Base-by-base conservation (phyloP, 768 basidiomycete species). In the Dentipellis fragilis region DNA sequence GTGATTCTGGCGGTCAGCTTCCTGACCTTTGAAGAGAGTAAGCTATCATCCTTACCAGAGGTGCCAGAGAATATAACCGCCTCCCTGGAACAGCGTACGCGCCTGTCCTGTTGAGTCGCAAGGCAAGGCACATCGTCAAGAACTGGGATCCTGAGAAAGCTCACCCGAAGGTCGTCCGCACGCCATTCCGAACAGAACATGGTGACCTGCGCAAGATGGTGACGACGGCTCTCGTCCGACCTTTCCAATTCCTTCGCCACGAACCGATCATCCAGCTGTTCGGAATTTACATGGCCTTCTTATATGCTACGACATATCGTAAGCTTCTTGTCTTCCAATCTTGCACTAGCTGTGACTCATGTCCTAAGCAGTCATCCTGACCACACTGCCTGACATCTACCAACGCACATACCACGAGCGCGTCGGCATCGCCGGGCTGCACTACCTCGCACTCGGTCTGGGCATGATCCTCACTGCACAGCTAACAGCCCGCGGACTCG, bases 231-330 rank as follows among this genome's bases (percentile, higher is more conserved):
- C 67, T 91, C 19, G 67, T 73, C 12, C 77, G 88, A 19, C 90
- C 91, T 0, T 87, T 92, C 69, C 63, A 68, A 3, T 65, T 91
- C 12, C 84, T 88, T 53, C 62, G 54, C 0, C 62, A 63, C 4
- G 88, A 90, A 62, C 78, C 81, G 0, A 86, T 89, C 61, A 71
- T 87, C n/a, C 85, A 87, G 61, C 65, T 87, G 1, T 68, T 89
- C 10, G 81, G 83, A 0, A 3, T 81, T 0, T 89, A 87, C 58
- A 80, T 86, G 77, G 81, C 85, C 0, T 81, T 86, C 59, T 63
- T 85, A 12, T 91, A 84, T 55, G 88, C 51, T 14, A 51, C 34
- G 7, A 10, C 58, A 17, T 59, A 64, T 51, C 23, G 59, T 59
- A 40, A 14, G 62, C 23, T 10, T 29, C 16, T 2, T 35, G 53